Base-by-base conservation (phyloP, 2,329 filamentous ascomycete species). In the Biscogniauxia sp. region DNA sequence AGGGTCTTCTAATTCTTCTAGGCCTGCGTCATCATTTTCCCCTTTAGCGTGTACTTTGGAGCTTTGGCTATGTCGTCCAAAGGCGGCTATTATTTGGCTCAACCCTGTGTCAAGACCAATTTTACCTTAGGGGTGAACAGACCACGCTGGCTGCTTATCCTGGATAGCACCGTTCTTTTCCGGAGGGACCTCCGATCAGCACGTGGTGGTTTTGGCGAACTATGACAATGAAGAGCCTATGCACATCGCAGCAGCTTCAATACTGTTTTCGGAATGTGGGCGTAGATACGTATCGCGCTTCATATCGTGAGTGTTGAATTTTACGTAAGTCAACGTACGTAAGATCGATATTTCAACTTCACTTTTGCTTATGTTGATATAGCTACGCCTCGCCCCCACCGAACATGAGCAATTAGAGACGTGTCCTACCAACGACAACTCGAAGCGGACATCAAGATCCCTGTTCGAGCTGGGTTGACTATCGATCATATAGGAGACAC, bases 251-350 rank as follows among this genome's bases (percentile, higher is more conserved):
- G 79, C 81, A 1, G 75, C 75, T 0, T 85, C 20, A 75, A 78
- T 17, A 57, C 80, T 2, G 72, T 69, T 1, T 87, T 87, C 62
- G 84, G 82, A 3, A 77, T 80, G 66, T 78, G 80, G 0, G 58
- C 80, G 2, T 88, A 83, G 82, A 59, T 87, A 9, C 78, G 82
- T 0, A 66, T 86, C 3, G 64, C 77, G 0, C 54, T 88, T 1
- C 84, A 88, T 65, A 75, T 74, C 6, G 56, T 83, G 20, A 78
- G 77, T 0, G 73, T 80, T 0, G 82, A 84, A 68, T 50, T 81
- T 32, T 82, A 82, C 61, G 77, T 79, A 62, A 68, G 76, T 72
- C n/a, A 7, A 5, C 20, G 3, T 15, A 8, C 2, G 25, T 20
- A 26, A 54, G 32, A 32, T 20, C 32, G 28, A 37, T n/a, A 8